Evolutionary conservation across 352 stramenopile species (phyloP), one percentile per base, ranked within the genome.

Genomic region (Globisporangium parvum): DNA sequence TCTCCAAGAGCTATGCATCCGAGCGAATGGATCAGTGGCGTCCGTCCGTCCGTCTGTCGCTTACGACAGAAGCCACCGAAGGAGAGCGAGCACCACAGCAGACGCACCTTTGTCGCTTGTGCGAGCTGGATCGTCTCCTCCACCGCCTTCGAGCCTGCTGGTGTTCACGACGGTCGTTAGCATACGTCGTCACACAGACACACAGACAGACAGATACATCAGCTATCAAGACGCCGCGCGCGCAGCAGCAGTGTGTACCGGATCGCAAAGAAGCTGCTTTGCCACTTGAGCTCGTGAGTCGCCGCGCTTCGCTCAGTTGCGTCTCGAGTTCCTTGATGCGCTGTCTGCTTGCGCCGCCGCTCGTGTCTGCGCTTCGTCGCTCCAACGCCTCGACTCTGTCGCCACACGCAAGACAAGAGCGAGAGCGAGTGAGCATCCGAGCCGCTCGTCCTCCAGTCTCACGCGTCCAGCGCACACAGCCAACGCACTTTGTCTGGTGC

Each of bases 51-150:
- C 6, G 20, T 46, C 18, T 17, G 10, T 31, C 18, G 6, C 8
- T 41, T 31, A 31, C 26, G 21, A 46, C 17, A 33, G 12, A 3
- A 47, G 21, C 42, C n/a, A 26, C 12, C 6, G 12, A 50, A 3
- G 8, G 44, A 48, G 18, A 48, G 44, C 6, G n/a, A 59, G 44
- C n/a, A 51, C 14, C 17, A 44, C 21, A 15, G 33, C 12, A 53
- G 33, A 12, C 8, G 20, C 24, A 91, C 80, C 72, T 91, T 93
- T 42, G 87, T 87, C 4, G 80, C 71, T 55, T 90, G 80, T 12
- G 69, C 72, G 5, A 89, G 66, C 53, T 90, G 76, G 17, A 85
- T 47, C 15, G 58, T 77, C 12, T 70, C 53, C 56, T 85, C 73
- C 15, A 67, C 71, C 40, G 73, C 72, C 51, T 71, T 70, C 48